A percentile compares a stretch with the other conserved stretches of the same genome.
phyloP scores from a whole-genome alignment of 768 basidiomycete genomes.

The Nevesoporus exiguus region DNA sequence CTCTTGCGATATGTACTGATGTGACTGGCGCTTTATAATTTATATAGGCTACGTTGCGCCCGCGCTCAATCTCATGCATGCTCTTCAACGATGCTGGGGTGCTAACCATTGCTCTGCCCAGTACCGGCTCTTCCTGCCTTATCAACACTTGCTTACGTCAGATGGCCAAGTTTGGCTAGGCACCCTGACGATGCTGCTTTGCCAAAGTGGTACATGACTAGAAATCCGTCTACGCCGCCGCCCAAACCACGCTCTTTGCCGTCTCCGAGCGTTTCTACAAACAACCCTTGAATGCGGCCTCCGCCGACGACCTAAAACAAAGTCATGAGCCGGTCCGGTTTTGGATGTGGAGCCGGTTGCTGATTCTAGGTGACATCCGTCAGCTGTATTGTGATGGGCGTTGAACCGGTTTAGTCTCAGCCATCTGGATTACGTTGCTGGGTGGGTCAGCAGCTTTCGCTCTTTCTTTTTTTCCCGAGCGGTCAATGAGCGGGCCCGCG shows the following conservation, averaged over 20 bases:
- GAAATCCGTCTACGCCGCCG: slow-evolving; percentile 17
- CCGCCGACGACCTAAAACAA: slow-evolving; percentile 31
- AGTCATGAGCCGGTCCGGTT: slow-evolving; percentile 52
- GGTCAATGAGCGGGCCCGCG: neutral
- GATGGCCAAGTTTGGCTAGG: slow-evolving; percentile 23
- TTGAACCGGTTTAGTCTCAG: slow-evolving; percentile 54
- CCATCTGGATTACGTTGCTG: slow-evolving; percentile 34
- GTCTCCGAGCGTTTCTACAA: slow-evolving; percentile 6
- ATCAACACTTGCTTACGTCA: neutral
- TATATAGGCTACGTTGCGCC: too few species aligned
- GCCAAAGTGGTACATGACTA: slow-evolving; percentile 25
- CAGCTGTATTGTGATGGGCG: slow-evolving; percentile 53
- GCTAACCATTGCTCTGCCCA: too few species aligned
- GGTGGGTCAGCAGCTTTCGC: slow-evolving; percentile 1
- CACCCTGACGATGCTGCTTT: slow-evolving; percentile 45
- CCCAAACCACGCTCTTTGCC: neutral
- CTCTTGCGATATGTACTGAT: too few species aligned
- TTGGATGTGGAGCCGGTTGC: slow-evolving; percentile 52
- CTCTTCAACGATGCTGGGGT: too few species aligned
- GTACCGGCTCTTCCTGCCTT: too few species aligned
- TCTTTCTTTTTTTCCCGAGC: neutral
- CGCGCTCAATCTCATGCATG: too few species aligned
- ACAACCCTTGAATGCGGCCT: slow-evolving; percentile 5
- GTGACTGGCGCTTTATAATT: too few species aligned
- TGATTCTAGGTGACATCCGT: slow-evolving; percentile 47